Evolutionary conservation across 164 flowering plant genomes (phyloP).

Genomic region (Hamamelis virginiana): DNA sequence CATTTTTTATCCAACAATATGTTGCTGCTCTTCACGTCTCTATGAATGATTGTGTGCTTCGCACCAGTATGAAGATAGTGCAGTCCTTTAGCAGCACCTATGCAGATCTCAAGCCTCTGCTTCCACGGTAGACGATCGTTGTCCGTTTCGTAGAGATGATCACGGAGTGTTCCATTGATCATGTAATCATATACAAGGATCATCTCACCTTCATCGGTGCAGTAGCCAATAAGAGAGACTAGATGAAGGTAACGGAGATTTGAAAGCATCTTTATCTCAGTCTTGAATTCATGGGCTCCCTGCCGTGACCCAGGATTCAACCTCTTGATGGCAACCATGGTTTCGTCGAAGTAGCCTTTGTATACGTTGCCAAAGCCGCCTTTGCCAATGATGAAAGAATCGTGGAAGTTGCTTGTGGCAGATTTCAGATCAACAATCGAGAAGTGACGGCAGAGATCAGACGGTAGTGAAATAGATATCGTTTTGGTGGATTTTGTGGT

Average conservation of each 20-base stretch:
- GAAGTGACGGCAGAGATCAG: slow-evolving; percentile 24
- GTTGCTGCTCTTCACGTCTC: slow-evolving; percentile 35
- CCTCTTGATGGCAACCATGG: slow-evolving; percentile 33
- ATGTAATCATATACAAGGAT: slow-evolving; percentile 38
- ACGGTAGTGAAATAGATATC: slow-evolving; percentile 11
- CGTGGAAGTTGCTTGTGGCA: slow-evolving; percentile 31
- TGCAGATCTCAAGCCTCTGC: slow-evolving; percentile 33
- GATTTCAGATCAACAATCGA: slow-evolving; percentile 17
- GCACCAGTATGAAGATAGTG: slow-evolving; percentile 32
- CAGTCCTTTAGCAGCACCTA: slow-evolving; percentile 37
- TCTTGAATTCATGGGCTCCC: slow-evolving; percentile 28
- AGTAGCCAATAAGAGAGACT: slow-evolving; percentile 38
- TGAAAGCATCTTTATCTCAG: slow-evolving; percentile 33
- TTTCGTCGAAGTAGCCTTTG: slow-evolving; percentile 24
- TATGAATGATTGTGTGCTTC: slow-evolving; percentile 34
- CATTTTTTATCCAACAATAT: slow-evolving; percentile 34
- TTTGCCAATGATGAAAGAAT: slow-evolving; percentile 12
- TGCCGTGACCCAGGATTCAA: slow-evolving; percentile 20
- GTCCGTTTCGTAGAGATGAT: slow-evolving; percentile 24
- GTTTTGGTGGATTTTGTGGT: neutral
- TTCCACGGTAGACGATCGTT: slow-evolving; percentile 34
- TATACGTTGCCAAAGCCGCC: slow-evolving; percentile 40
- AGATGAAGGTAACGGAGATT: slow-evolving; percentile 31
- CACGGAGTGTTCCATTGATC: slow-evolving; percentile 28
- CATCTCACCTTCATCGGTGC: slow-evolving; percentile 30